phyloP scores from a whole-genome alignment of 179 eudicot species.

The Patellifolia procumbens region DNA sequence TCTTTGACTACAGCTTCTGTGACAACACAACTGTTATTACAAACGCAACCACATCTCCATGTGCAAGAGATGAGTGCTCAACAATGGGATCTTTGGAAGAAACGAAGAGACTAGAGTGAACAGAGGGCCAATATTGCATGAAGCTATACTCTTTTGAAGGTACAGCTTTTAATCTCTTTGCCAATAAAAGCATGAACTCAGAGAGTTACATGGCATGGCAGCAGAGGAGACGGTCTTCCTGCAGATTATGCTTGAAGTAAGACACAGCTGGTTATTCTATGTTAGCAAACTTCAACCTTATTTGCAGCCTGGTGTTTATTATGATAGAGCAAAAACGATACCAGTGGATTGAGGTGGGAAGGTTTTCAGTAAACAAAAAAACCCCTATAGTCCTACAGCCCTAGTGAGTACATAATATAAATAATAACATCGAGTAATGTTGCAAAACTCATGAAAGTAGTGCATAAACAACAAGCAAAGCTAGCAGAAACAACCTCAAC shows the following conservation, averaged over 20 bases:
- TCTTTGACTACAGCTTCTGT: too few species aligned
- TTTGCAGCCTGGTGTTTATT: not conserved
- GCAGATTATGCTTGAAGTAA: not conserved
- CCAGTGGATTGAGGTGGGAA: not conserved
- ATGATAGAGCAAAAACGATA: not conserved
- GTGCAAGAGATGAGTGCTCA: not conserved
- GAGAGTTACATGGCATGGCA: not conserved
- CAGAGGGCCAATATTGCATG: not conserved
- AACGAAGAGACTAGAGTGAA: not conserved
- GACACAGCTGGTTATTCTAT: not conserved
- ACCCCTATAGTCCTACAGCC: not conserved
- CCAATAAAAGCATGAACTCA: not conserved
- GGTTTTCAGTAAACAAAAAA: not conserved
- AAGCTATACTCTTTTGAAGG: not conserved
- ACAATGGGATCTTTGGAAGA: not conserved
- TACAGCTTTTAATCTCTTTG: not conserved
- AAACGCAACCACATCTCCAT: too few species aligned
- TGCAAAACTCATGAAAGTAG: not conserved
- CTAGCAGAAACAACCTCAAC: constrained; percentile 64
- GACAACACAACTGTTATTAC: too few species aligned
- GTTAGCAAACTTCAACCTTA: too few species aligned
- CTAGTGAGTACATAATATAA: too few species aligned
- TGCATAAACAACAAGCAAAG: not conserved
- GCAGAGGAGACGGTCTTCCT: not conserved
- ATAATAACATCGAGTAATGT: too few species aligned